Base-by-base conservation (phyloP, 2,329 filamentous ascomycete genomes). In the Chaetomium olivaceum region DNA sequence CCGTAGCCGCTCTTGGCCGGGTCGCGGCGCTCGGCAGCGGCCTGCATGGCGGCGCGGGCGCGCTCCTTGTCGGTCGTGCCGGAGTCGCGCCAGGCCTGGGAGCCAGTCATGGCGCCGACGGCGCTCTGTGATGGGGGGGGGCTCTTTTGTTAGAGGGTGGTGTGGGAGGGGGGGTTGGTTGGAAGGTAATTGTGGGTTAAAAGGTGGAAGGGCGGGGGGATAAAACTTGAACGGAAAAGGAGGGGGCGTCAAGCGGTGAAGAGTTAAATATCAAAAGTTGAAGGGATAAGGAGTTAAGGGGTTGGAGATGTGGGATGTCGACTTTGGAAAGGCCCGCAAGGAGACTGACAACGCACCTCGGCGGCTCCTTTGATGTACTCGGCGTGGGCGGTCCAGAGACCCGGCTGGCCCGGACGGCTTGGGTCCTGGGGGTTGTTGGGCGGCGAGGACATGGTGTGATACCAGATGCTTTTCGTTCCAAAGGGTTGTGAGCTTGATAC, bases 351-450 rank as follows among this genome's bases (percentile, higher is more conserved):
- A 73, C 77, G 64, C 76, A 88, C 89, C 79, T 89, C 87, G 63
- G 86, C 83, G 7, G 86, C 86, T 61, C 89, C 89, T 73, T 91
- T 91, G 72, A 86, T 82, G 72, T 90, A 91, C 73, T 90, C 85
- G 36, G 82, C 87, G 74, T 91, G 89, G 51, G 84, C 82, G 65
- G 82, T 80, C 52, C 91, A 73, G 69, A 91, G 86, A 54, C 87
- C 83, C 23, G 88, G 85, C 16, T 25, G 55, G 63, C 62, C 65
- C 9, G 57, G 52, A 39, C 55, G 46, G 25, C 36, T 23, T 9
- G 65, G 60, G 66, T 63, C 66, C 14, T 61, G 58, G 36, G 65
- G 64, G 60, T 72, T 73, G 66, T 51, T 48, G 16, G 60, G 56
- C 6, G 51, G 43, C 31, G 75, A 69, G 67, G 70, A 70, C 71